phyloP scores from a whole-genome alignment of 148 eudicot genomes.

The Vaccinium darrowii region DNA sequence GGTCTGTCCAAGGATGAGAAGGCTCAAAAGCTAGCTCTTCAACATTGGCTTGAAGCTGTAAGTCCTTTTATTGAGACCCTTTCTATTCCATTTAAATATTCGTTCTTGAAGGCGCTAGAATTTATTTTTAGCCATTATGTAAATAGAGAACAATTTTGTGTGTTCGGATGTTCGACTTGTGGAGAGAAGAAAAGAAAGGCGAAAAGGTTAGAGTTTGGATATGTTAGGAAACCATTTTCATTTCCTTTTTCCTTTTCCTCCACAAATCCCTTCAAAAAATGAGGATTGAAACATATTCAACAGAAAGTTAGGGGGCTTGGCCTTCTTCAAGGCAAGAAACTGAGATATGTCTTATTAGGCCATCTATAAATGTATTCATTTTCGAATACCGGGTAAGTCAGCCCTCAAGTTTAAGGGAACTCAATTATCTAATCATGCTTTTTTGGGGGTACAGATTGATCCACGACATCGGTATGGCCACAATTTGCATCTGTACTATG shows the following conservation, averaged over 20 bases:
- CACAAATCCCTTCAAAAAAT: background rate
- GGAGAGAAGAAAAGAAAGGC: background rate
- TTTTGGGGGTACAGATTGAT: conserved; percentile 55
- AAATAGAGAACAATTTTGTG: background rate
- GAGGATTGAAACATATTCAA: background rate
- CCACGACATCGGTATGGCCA: conserved; percentile 98
- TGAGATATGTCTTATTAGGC: background rate
- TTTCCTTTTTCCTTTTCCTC: background rate
- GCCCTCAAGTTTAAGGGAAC: background rate
- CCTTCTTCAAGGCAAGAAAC: background rate
- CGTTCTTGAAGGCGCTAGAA: background rate
- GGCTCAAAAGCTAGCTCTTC: conserved; percentile 52
- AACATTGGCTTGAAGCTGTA: conserved; percentile 91
- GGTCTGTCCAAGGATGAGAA: conserved; percentile 58
- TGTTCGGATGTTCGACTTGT: background rate
- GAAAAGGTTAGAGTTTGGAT: background rate
- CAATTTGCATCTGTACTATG: conserved; percentile 87
- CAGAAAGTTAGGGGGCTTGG: background rate
- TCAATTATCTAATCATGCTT: conserved; percentile 4
- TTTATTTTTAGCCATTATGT: background rate
- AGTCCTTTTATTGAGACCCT: conserved; percentile 26
- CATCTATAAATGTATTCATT: background rate
- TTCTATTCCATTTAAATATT: background rate
- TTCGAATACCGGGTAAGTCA: background rate
- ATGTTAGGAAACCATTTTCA: background rate